A percentile compares a stretch with the other conserved stretches of the same genome.
Evolutionary conservation across 768 basidiomycete genomes (phyloP).

Genomic region (Rhodotorula diobovata): DNA sequence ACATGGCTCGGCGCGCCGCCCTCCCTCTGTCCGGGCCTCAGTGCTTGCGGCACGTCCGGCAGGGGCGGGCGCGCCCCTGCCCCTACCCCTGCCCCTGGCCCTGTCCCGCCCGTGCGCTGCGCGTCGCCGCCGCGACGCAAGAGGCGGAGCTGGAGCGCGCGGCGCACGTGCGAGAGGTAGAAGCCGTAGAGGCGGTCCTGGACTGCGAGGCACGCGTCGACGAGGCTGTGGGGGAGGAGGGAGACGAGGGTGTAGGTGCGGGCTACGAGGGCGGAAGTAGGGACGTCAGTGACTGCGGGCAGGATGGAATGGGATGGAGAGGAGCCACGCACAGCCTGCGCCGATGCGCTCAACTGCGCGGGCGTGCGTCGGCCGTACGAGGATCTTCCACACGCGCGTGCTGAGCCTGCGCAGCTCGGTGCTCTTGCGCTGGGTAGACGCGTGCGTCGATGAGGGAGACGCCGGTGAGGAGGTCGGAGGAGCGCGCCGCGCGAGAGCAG

Average conservation of each 20-base stretch:
- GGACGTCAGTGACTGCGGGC: background rate
- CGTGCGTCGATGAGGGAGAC: too few species aligned
- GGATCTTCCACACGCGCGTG: conserved; percentile 18
- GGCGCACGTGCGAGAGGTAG: conserved; percentile 19
- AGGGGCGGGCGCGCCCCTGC: too few species aligned
- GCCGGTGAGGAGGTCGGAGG: background rate
- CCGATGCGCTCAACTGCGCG: conserved; percentile 10
- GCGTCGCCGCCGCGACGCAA: background rate
- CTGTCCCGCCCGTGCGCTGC: background rate
- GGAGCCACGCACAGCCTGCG: conserved; percentile 12
- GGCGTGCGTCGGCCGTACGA: conserved; percentile 12
- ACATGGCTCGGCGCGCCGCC: background rate
- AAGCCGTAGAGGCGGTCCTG: conserved; percentile 26
- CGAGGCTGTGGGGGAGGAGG: conserved; percentile 12
- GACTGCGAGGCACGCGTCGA: conserved; percentile 21
- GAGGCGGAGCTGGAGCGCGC: background rate
- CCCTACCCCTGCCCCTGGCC: too few species aligned
- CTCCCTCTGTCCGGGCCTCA: too few species aligned
- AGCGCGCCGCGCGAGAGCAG: conserved; percentile 9
- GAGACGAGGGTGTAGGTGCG: conserved; percentile 19
- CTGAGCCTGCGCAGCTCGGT: conserved; percentile 6
- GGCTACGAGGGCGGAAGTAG: background rate
- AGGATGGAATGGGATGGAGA: too few species aligned
- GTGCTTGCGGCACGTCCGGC: too few species aligned
- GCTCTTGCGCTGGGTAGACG: background rate